A percentile compares a stretch with the other conserved stretches of the same genome.
Conservation (phyloP, 768 basidiomycete species). For the Podaxis sp. region DNA sequence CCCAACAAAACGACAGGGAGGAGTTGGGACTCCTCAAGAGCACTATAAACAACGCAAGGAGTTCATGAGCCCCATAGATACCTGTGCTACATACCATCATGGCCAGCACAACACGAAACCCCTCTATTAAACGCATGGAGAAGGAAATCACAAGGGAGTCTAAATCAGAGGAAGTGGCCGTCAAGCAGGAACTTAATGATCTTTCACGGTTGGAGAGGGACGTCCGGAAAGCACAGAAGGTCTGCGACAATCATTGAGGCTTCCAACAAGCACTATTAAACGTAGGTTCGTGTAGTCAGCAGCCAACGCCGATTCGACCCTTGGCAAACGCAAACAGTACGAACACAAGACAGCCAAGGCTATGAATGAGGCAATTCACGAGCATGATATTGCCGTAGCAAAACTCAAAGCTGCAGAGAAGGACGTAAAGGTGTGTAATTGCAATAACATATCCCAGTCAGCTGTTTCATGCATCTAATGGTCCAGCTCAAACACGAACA, state of each 20-base stretch:
- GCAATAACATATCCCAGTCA: neutral
- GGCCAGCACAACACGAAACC: conserved; percentile 24
- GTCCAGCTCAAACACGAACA: neutral
- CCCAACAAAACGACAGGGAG: neutral
- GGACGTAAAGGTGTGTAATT: conserved; percentile 37
- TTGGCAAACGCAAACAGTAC: conserved; percentile 45
- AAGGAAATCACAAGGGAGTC: conserved; percentile 48
- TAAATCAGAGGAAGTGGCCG: conserved; percentile 46
- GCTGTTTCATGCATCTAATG: neutral
- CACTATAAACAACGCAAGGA: neutral
- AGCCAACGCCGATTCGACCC: conserved; percentile 17
- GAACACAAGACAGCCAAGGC: conserved; percentile 49
- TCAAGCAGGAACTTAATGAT: conserved; percentile 56
- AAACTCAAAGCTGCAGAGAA: conserved; percentile 42
- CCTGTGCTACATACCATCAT: conserved; percentile 1
- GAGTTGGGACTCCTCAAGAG: neutral
- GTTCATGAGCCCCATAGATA: conserved; percentile 14
- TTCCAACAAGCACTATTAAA: neutral
- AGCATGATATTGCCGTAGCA: conserved; percentile 49
- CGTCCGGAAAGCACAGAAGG: conserved; percentile 53
- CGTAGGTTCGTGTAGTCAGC: conserved; percentile 12
- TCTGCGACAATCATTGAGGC: conserved; percentile 17
- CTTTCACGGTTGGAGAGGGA: conserved; percentile 53
- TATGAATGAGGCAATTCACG: conserved; percentile 51
- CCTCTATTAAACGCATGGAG: conserved; percentile 37